Conservation (phyloP, 805 yeast species). For the Blastobotrys peoriensis region DNA sequence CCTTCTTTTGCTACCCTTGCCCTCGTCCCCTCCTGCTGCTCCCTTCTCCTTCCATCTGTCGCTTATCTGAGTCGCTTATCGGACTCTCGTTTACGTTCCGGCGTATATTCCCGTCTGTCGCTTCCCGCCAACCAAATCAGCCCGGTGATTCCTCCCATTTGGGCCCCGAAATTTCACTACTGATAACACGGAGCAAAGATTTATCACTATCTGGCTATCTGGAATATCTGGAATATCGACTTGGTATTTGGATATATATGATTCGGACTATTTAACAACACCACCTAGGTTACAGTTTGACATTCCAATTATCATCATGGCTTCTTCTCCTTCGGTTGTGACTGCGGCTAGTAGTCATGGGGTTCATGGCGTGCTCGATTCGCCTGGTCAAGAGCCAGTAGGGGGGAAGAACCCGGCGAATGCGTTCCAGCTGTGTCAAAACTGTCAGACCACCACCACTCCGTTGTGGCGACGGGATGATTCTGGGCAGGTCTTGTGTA, state of each 20-base stretch:
- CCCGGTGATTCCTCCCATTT: not conserved
- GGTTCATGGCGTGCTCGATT: not conserved
- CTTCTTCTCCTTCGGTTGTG: not conserved
- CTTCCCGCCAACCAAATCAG: not conserved
- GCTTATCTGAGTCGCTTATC: not conserved
- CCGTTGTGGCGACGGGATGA: conserved; percentile 96
- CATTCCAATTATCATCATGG: too few species aligned
- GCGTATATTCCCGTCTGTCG: not conserved
- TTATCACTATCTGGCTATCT: not conserved
- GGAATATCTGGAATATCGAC: too few species aligned
- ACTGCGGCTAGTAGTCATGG: not conserved
- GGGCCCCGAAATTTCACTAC: not conserved
- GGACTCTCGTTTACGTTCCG: not conserved
- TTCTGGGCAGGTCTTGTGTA: conserved; percentile 82
- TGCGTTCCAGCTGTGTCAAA: conserved; percentile 54
- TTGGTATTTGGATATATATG: too few species aligned
- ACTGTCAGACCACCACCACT: conserved; percentile 88
- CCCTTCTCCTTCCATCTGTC: too few species aligned
- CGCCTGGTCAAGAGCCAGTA: not conserved
- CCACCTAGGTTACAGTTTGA: too few species aligned
- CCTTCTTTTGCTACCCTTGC: too few species aligned
- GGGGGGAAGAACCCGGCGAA: conserved; percentile 26
- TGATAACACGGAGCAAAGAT: not conserved
- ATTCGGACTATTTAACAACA: too few species aligned
- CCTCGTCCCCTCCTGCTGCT: too few species aligned